phyloP scores from a whole-genome alignment of 257 asterid species.

The Jacaranda mimosifolia region DNA sequence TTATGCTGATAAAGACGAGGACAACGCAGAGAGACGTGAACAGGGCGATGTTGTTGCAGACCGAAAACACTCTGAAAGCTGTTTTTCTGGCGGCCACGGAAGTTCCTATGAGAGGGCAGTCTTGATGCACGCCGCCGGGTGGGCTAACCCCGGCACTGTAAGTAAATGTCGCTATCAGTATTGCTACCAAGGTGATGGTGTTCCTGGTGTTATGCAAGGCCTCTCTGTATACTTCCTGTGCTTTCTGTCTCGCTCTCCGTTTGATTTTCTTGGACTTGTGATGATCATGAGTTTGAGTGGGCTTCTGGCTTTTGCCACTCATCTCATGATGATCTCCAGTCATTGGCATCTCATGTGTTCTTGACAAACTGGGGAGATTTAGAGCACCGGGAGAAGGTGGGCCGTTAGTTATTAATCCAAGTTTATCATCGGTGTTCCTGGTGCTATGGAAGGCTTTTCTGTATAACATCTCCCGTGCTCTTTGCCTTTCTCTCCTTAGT shows the following conservation, averaged over 20 bases:
- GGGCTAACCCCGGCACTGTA: background rate
- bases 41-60: background rate
- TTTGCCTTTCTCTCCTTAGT: background rate
- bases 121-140: background rate
- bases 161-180: background rate
- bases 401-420: too few relatives aligned
- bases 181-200: background rate
- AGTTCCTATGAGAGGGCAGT: background rate
- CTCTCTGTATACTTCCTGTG: background rate
- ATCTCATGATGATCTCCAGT: too few relatives aligned
- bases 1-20: background rate
- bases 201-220: background rate
- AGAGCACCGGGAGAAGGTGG: too few relatives aligned
- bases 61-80: background rate
- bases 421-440: background rate
- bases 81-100: background rate
- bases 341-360: too few relatives aligned
- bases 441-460: constrained; percentile 17
- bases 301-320: too few relatives aligned
- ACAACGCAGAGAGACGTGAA: background rate
- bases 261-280: background rate
- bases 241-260: background rate
- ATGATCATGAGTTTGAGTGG: too few relatives aligned
- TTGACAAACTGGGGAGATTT: too few relatives aligned
- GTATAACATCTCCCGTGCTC: background rate